phyloP scores from a whole-genome alignment of 805 yeast genomes.

The Kodamaea laetipori region DNA sequence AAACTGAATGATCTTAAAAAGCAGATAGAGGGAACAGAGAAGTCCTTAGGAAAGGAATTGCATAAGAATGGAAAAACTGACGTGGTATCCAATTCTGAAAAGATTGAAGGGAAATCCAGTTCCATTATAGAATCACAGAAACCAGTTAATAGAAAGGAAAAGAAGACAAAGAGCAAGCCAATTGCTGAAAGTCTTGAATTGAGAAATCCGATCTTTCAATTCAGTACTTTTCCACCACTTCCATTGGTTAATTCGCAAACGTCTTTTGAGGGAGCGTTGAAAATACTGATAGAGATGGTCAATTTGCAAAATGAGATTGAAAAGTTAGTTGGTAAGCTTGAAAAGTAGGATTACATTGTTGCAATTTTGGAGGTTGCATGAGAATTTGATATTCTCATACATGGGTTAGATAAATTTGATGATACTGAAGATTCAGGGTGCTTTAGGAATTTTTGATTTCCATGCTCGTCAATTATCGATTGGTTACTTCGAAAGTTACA shows the following conservation, averaged over 20 bases:
- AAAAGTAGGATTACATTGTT: neutral
- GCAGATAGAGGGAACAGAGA: too few species aligned
- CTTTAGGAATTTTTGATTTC: too few species aligned
- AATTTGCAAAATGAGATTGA: conserved; percentile 25
- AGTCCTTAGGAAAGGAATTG: too few species aligned
- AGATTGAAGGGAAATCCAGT: neutral
- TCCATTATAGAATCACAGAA: neutral
- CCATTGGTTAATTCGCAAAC: conserved; percentile 24
- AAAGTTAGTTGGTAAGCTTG: conserved; percentile 17
- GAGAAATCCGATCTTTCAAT: conserved; percentile 25
- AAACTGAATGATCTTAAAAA: conserved; percentile 8
- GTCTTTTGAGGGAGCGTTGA: conserved; percentile 19
- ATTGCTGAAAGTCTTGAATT: neutral
- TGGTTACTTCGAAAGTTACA: too few species aligned
- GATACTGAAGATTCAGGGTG: too few species aligned
- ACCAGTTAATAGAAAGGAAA: neutral
- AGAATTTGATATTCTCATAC: too few species aligned
- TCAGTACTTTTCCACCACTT: conserved; percentile 27
- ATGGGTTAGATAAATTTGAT: too few species aligned
- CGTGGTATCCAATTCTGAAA: too few species aligned
- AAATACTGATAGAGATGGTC: conserved; percentile 22
- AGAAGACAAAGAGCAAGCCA: neutral
- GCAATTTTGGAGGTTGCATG: neutral
- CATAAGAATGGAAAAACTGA: too few species aligned
- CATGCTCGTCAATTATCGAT: too few species aligned